A percentile compares a stretch with the other conserved stretches of the same genome.
phyloP scores from a whole-genome alignment of 2,329 filamentous ascomycete species.

The Rhinocladiella mackenziei region DNA sequence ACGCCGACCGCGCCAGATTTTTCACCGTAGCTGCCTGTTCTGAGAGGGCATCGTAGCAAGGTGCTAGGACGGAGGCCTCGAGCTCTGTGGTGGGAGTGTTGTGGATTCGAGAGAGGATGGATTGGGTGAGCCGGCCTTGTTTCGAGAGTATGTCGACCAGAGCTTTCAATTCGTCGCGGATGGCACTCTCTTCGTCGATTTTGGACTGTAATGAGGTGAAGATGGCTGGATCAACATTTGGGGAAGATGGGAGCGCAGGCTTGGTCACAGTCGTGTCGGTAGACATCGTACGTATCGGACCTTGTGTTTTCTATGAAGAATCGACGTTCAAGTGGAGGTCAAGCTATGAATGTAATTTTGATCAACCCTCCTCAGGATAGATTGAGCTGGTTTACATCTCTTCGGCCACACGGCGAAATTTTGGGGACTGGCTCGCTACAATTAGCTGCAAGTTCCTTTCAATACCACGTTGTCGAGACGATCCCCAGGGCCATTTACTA shows the following conservation, averaged over 20 bases:
- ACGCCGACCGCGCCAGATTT: constrained; percentile 68
- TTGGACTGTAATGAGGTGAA: constrained; percentile 84
- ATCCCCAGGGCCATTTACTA: no score
- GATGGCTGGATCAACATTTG: constrained; percentile 73
- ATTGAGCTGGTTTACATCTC: no score
- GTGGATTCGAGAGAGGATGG: constrained; percentile 82
- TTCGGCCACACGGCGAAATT: no score
- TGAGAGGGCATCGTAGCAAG: constrained; percentile 66
- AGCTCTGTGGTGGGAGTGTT: constrained; percentile 64
- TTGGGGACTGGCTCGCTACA: no score
- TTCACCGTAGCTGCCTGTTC: constrained; percentile 67
- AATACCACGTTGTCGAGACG: no score
- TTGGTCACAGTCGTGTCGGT: constrained; percentile 22
- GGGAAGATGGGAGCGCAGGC: constrained; percentile 30
- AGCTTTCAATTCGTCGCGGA: constrained; percentile 77
- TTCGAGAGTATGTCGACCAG: constrained; percentile 79
- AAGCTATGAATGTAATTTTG: no score
- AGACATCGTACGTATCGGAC: constrained; percentile 15
- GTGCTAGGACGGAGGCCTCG: constrained; percentile 67
- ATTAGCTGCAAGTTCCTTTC: no score
- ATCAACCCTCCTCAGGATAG: no score
- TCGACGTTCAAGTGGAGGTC: no score
- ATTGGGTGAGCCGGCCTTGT: constrained; percentile 72
- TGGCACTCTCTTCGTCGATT: constrained; percentile 78
- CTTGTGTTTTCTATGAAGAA: no score